Conservation (phyloP, 2,329 filamentous ascomycete species). For the Calycina herbarum region DNA sequence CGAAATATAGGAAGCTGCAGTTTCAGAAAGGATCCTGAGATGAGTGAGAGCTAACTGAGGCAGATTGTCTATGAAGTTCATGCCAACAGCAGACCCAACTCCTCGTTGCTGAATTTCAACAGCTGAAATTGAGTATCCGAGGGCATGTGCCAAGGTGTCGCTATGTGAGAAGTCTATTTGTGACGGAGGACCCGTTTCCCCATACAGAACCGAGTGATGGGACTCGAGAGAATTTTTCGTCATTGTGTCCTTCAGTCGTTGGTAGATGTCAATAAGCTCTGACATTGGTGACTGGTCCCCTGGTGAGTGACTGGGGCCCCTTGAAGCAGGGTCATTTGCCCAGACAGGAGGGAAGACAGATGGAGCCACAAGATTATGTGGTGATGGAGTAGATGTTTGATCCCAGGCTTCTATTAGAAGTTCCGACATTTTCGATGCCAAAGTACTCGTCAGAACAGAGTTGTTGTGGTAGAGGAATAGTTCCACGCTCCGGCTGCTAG, state of each 20-base stretch:
- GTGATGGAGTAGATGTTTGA: constrained; percentile 29
- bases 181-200: constrained; percentile 4
- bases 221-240: constrained; percentile 53
- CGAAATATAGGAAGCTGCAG: constrained; percentile 79
- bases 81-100: constrained; percentile 68
- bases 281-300: constrained; percentile 44
- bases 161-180: constrained; percentile 51
- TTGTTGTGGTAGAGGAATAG: constrained; percentile 34
- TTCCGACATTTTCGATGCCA: constrained; percentile 32
- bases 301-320: constrained; percentile 39
- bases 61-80: constrained; percentile 79
- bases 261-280: constrained; percentile 62
- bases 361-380: constrained; percentile 15
- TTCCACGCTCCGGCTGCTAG: constrained; percentile 22
- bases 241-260: constrained; percentile 59
- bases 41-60: constrained; percentile 83
- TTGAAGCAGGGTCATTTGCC: constrained; percentile 39
- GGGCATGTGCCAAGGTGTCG: constrained; percentile 62
- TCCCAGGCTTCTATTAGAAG: constrained; percentile 35
- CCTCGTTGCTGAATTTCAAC: constrained; percentile 92
- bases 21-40: constrained; percentile 84
- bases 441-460: constrained; percentile 23
- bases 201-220: constrained; percentile 32
- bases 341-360: constrained; percentile 29
- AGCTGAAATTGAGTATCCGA: constrained; percentile 84